Evolutionary conservation across 2,329 filamentous ascomycete species (phyloP), one percentile per base, ranked within the genome.

Genomic region (Fusarium armeniacum): DNA sequence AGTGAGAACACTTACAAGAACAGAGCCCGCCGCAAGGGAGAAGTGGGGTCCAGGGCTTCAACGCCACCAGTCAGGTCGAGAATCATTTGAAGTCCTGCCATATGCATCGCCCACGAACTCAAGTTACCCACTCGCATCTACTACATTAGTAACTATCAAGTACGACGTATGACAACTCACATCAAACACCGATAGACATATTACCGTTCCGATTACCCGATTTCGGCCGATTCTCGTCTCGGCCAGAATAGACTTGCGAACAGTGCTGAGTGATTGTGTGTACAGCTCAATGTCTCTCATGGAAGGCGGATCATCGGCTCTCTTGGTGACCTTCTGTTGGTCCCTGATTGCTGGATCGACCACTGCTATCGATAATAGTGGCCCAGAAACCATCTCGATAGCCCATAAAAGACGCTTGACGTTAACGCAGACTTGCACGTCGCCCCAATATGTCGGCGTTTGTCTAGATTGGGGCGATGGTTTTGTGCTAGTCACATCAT

Each of bases 111-210:
- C 68, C 70, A 73, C 5, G 58, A 57, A 3, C 62, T 43, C 0
- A 41, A 44, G 15, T 73, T 73, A 5, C 66, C 38, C 9, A 47
- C 33, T 7, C 65, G 59, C 65, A 72, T 46, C 71, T 73, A 3
- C 0, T 4, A 3, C 13, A 7, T 72, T 30, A 72, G 59, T 10
- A 28, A 12, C 5, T 3, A 8, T 45, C 3, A 13, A 30, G 2
- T 3, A 8, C 4, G 1, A 4, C 11, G 0, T 1, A 26, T 8
- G 26, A 15, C 1, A 8, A 28, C 70, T 66, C 12, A 69, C 70
- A 59, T 73, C 71, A 52, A 73, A 73, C 2, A 58, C 20, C 5
- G 70, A 65, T 11, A 73, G 28, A 30, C 70, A 73, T 20, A 72
- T 53, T 5, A 72, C 28, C 3, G 70, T 73, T 5, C 67, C 71